Evolutionary conservation across 768 basidiomycete genomes (phyloP).

Genomic region (Astraeus odoratus): DNA sequence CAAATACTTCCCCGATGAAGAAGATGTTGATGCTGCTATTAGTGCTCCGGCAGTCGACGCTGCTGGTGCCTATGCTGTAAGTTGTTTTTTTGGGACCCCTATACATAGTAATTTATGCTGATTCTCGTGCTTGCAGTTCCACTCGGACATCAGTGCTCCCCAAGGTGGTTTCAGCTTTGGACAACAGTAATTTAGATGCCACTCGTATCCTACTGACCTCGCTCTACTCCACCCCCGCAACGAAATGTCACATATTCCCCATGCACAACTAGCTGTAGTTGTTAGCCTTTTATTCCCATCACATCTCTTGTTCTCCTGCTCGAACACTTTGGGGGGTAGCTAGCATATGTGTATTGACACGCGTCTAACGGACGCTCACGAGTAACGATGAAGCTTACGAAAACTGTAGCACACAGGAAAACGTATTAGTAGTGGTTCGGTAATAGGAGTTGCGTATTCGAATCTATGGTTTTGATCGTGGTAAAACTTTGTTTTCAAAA

Average conservation of each 20-base stretch:
- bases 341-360: conserved; percentile 13
- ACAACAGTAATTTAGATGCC: conserved; percentile 36
- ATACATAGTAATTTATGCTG: no score
- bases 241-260: conserved; percentile 13
- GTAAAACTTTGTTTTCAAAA: no score
- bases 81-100: conserved; percentile 23
- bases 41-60: conserved; percentile 70
- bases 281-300: conserved; percentile 6
- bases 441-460: conserved; percentile 9
- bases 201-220: not conserved
- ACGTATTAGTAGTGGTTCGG: conserved; percentile 15
- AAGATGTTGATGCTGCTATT: conserved; percentile 82
- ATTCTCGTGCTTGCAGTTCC: conserved; percentile 48
- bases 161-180: conserved; percentile 97
- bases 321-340: conserved; percentile 16
- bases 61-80: conserved; percentile 66
- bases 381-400: conserved; percentile 15
- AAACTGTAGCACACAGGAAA: conserved; percentile 13
- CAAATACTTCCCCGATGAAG: conserved; percentile 98
- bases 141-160: conserved; percentile 78
- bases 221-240: conserved; percentile 11
- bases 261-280: conserved; percentile 9
- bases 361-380: conserved; percentile 31
- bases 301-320: conserved; percentile 16
- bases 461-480: not conserved